Conservation (phyloP, 805 yeast species). For the Isabelozyma pseudorhagii region DNA sequence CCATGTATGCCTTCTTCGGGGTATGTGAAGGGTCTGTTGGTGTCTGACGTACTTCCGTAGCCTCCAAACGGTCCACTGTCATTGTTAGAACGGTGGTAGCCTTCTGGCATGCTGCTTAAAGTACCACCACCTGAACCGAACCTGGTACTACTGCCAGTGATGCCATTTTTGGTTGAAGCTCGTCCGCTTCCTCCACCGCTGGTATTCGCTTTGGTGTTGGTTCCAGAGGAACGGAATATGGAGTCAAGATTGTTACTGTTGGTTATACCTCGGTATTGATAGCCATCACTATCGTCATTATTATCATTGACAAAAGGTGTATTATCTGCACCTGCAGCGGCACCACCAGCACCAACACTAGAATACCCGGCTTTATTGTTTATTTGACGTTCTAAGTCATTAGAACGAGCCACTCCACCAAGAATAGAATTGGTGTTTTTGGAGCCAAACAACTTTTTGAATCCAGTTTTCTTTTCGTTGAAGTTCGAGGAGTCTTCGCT, state of each 20-base stretch:
- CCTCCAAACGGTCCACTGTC: constrained; percentile 1
- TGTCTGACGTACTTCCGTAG: neutral
- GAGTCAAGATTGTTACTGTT: constrained; percentile 41
- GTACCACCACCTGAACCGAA: neutral
- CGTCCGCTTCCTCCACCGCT: neutral
- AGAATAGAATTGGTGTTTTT: constrained; percentile 9
- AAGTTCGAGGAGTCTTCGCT: constrained; percentile 11
- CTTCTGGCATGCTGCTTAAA: neutral
- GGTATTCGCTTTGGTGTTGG: constrained; percentile 6
- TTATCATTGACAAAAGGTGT: constrained; percentile 5
- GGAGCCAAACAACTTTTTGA: constrained; percentile 29
- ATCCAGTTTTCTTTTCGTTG: constrained; percentile 16
- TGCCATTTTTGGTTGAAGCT: constrained; percentile 4
- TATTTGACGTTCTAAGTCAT: constrained; percentile 27
- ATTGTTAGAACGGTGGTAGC: neutral
- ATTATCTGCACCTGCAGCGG: neutral
- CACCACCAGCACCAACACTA: constrained; percentile 10
- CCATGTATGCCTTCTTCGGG: constrained; percentile 9
- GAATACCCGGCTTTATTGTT: constrained; percentile 6
- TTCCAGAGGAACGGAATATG: constrained; percentile 24
- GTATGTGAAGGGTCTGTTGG: neutral
- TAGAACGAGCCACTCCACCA: constrained; percentile 15
- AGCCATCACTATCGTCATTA: constrained; percentile 25
- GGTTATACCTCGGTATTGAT: constrained; percentile 42
- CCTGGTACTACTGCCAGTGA: constrained; percentile 3